A percentile compares a stretch with the other conserved stretches of the same genome.
Conservation (phyloP, 345 rosid genomes). For the Eutrema japonicum region DNA sequence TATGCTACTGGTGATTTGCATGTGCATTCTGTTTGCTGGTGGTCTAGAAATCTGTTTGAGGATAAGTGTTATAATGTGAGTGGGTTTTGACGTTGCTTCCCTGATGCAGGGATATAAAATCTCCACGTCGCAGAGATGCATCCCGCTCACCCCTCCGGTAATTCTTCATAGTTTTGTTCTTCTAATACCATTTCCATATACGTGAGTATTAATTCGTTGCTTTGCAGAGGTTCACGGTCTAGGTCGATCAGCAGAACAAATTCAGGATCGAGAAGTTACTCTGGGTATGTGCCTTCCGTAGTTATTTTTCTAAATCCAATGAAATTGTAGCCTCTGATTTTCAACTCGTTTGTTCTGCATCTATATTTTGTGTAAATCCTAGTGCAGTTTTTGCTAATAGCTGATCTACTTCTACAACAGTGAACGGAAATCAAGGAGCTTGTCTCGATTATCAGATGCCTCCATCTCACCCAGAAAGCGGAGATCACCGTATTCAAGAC, state of each 20-base stretch:
- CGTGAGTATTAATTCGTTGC: conserved; percentile 25
- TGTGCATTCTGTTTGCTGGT: too few relatives aligned
- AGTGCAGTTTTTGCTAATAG: conserved; percentile 27
- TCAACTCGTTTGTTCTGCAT: conserved; percentile 6
- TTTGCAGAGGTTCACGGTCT: conserved; percentile 60
- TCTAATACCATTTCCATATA: not conserved
- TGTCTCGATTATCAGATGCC: conserved; percentile 64
- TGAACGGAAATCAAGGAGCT: conserved; percentile 63
- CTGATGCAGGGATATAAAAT: conserved; percentile 50
- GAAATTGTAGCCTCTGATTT: conserved; percentile 16
- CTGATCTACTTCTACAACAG: conserved; percentile 41
- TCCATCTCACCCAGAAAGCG: conserved; percentile 64
- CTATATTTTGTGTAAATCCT: not conserved
- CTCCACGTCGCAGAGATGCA: conserved; percentile 44
- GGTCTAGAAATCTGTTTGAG: too few relatives aligned
- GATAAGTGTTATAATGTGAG: not conserved
- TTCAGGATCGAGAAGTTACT: conserved; percentile 70
- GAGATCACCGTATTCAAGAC: conserved; percentile 53
- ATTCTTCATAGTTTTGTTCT: too few relatives aligned
- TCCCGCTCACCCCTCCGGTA: conserved; percentile 13
- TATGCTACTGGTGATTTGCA: too few relatives aligned
- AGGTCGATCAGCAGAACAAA: conserved; percentile 56
- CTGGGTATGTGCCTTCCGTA: conserved; percentile 52
- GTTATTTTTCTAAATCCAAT: not conserved
- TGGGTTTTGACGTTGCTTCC: conserved; percentile 8